Base-by-base conservation (phyloP, 148 eudicot species). In the Fagopyrum tataricum region DNA sequence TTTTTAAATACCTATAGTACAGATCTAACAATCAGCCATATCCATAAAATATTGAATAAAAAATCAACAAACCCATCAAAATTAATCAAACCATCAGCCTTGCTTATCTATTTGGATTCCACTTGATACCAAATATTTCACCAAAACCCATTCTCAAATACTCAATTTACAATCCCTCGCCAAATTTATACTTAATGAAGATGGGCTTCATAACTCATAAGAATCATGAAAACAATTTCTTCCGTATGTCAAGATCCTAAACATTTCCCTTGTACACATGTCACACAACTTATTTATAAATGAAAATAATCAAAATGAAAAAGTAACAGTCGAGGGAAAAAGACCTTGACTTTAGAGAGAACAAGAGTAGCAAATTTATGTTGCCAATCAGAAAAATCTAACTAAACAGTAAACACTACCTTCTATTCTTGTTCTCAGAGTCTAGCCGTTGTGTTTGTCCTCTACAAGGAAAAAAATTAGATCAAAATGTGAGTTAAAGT, bases 381-480 rank as follows among this genome's bases (percentile, higher is more conserved):
- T 83, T 90, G 96, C 97, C 98, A 94, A 11, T 90, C 93, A 41
- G 96, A 91, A 39, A 94, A 84, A 88, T 91, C 97, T 71, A 77
- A 80, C 43, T 75, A 81, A 55, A 89, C 80, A 46, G n/a, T n/a
- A n/a, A n/a, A n/a, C n/a, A n/a, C 82, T 83, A 52, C 86, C 85
- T 4, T 81, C 69, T 48, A n/a, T n/a, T n/a, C n/a, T n/a, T n/a
- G 69, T 73, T 17, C 80, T 76, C 44, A 72, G 76, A 53, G 77
- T 58, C 61, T 68, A 90, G 72, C 49, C 85, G 73, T 62, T 80
- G 75, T 5, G 56, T 23, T 87, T 85, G 55, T 87, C 98, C 76
- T 72, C 82, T 80, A 79, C 71, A 31, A 37, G 23, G 42, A 67
- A 72, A 52, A 66, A 72, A 51, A 21, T 7, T 9, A 68, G 7